Evolutionary conservation across 2,329 filamentous ascomycete genomes (phyloP), one percentile per base, ranked within the genome.

Genomic region (Kalaharituber pfeilii): DNA sequence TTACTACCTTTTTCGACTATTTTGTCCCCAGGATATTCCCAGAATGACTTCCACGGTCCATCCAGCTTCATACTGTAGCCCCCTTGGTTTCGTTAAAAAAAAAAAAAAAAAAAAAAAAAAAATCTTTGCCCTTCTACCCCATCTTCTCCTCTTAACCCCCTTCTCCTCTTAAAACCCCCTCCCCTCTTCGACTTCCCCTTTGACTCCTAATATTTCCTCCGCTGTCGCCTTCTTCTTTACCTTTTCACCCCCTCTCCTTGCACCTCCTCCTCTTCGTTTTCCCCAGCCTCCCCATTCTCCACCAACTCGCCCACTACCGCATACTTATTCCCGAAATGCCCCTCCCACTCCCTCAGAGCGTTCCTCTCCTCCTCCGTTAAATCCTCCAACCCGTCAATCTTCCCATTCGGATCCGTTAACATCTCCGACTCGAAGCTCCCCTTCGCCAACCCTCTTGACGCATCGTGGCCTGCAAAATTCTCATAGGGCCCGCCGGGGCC

Each of bases 341-440:
- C 86, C 72, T 95, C 88, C 91, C 91, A 98, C 1, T 85, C 86
- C 63, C 76, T 69, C 49, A 86, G 67, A 3, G 76, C 70, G 4
- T 71, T 68, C 49, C 71, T 72, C 66, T 87, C 83, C 11, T 75
- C 71, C 0, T 72, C 69, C 0, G 72, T 79, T 50, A 85, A 69
- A 9, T 73, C 75, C 6, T 72, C 66, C 44, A 80, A 66, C 18
- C 67, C 67, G 30, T 74, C 72, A 62, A 74, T 76, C 42, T 4
- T 47, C 42, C 42, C 42, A 4, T 47, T 25, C 45, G 74, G 68
- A 52, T 74, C 69, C 22, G 8, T 18, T 70, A 96, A 71, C 87
- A 96, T 94, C 5, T 88, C 84, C 73, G 85, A 79, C 67, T 95
- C 91, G 68, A 98, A 96, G 71, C 86, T 94, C 56, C 88, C 86